These are phyloP conservation scores for Neurospora sp. DNA, from an alignment of 495 filamentous ascomycete genomes.

Conservation along the genomic window DNA sequence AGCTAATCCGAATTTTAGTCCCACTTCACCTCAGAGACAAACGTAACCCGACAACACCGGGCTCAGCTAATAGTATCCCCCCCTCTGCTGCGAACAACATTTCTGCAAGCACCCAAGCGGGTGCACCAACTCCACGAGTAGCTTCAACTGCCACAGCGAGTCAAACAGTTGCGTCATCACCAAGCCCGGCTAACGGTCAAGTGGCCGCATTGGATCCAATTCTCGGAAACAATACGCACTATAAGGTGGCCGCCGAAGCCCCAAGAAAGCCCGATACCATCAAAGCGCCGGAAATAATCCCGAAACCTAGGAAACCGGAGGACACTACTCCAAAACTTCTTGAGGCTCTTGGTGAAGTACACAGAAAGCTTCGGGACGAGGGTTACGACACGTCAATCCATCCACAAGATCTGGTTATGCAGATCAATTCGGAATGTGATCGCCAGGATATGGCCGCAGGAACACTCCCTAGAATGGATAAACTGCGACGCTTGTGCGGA, in stretches of 20 bases:
- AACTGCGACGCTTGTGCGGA: slow-evolving; percentile 4
- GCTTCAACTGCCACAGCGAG: background rate
- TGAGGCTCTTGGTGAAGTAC: background rate
- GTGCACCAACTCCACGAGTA: background rate
- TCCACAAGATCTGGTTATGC: background rate
- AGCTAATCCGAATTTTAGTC: slow-evolving; percentile 7
- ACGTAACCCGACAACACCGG: background rate
- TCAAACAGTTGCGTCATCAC: background rate
- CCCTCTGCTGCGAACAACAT: background rate
- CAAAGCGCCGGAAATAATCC: background rate
- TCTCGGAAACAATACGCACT: slow-evolving; percentile 1
- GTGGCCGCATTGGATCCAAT: background rate
- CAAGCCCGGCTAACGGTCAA: background rate
- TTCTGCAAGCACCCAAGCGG: background rate
- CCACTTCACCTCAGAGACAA: slow-evolving; percentile 4
- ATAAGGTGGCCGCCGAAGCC: background rate
- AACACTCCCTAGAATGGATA: slow-evolving; percentile 11
- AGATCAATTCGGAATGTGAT: background rate
- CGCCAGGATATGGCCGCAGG: background rate
- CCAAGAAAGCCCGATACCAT: background rate
- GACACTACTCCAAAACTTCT: background rate
- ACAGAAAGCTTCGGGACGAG: background rate
- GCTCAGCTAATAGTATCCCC: background rate
- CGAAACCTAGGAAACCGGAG: background rate
- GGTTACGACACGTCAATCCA: background rate